Conservation (phyloP, 2,329 filamentous ascomycete species). For the Thielaviopsis populi region DNA sequence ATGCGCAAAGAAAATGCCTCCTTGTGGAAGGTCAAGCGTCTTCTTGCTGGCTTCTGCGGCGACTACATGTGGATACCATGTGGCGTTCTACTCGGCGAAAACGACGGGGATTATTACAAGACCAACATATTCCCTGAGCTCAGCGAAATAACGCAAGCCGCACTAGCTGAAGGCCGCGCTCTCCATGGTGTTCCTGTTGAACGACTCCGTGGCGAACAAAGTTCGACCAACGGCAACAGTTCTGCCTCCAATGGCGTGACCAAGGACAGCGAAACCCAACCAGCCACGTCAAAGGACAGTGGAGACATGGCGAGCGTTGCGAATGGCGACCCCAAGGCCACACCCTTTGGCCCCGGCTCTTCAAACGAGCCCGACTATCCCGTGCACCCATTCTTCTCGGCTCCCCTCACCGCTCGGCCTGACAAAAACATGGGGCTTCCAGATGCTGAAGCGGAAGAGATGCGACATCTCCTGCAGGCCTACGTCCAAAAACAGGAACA, state of each 20-base stretch:
- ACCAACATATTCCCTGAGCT: constrained; percentile 31
- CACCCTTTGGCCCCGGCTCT: not conserved
- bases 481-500: constrained; percentile 82
- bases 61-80: constrained; percentile 56
- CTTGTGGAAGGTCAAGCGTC: constrained; percentile 58
- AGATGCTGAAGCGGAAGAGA: constrained; percentile 59
- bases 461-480: constrained; percentile 55
- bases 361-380: constrained; percentile 25
- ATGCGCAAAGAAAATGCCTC: constrained; percentile 61
- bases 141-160: constrained; percentile 21
- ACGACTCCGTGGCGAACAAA: not conserved
- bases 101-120: constrained; percentile 41
- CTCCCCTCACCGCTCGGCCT: constrained; percentile 44
- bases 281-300: not conserved
- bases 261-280: not conserved
- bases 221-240: not conserved
- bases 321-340: not conserved
- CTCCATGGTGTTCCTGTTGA: not conserved
- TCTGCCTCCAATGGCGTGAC: not conserved
- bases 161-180: constrained; percentile 9
- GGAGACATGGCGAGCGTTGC: not conserved
- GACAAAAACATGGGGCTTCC: constrained; percentile 61
- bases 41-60: constrained; percentile 58
- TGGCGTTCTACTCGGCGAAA: constrained; percentile 39
- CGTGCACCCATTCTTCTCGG: constrained; percentile 60